phyloP scores from a whole-genome alignment of 2,329 filamentous ascomycete genomes.

The Samsoniella hepiali region DNA sequence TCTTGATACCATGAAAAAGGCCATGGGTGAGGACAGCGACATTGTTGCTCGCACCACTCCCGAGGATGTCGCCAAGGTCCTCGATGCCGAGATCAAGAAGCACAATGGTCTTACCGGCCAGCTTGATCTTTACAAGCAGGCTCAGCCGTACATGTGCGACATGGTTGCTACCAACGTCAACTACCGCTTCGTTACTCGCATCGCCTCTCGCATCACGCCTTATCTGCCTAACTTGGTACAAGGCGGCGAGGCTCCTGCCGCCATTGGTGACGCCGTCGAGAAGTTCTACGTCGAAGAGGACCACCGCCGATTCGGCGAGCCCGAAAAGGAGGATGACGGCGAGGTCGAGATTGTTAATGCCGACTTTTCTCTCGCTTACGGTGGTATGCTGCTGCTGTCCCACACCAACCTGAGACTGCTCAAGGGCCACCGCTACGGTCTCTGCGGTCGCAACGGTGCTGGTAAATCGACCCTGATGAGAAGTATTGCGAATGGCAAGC shows the following conservation, averaged over 20 bases:
- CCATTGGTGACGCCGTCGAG: slow-evolving; percentile 71
- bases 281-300: slow-evolving; percentile 79
- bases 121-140: slow-evolving; percentile 60
- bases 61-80: slow-evolving; percentile 69
- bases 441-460: slow-evolving; percentile 94
- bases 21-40: slow-evolving; percentile 72
- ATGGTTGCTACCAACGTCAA: slow-evolving; percentile 90
- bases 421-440: slow-evolving; percentile 95
- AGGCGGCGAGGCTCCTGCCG: slow-evolving; percentile 55
- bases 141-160: slow-evolving; percentile 71
- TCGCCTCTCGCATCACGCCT: slow-evolving; percentile 64
- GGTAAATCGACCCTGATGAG: slow-evolving; percentile 99
- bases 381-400: slow-evolving; percentile 92
- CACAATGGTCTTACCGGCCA: slow-evolving; percentile 60
- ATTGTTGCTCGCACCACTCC: slow-evolving; percentile 64
- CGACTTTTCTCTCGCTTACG: slow-evolving; percentile 94
- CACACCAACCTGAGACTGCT: slow-evolving; percentile 93
- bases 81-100: slow-evolving; percentile 74
- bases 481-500: slow-evolving; percentile 89
- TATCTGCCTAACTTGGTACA: slow-evolving; percentile 73
- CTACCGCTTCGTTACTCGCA: slow-evolving; percentile 71
- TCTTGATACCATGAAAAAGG: slow-evolving; percentile 83
- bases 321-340: slow-evolving; percentile 83
- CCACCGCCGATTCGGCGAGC: slow-evolving; percentile 78
- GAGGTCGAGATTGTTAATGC: slow-evolving; percentile 97